Conservation (phyloP, 352 stramenopile genomes). For the Phytophthora brassicae region DNA sequence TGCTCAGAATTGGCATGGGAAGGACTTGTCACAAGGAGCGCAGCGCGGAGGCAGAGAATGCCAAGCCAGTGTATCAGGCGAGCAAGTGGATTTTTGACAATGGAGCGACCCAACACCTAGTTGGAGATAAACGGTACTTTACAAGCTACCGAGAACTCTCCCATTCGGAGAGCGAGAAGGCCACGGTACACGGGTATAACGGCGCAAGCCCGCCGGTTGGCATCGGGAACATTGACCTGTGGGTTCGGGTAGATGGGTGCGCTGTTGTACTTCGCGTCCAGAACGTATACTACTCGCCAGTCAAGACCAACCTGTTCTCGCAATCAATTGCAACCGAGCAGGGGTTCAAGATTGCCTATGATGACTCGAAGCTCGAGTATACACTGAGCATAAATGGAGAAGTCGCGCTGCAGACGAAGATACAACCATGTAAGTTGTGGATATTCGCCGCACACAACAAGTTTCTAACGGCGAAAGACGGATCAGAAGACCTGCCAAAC, state of each 20-base stretch:
- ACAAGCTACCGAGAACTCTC: not conserved
- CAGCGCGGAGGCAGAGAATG: not conserved
- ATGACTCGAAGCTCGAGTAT: not conserved
- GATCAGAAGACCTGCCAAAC: not conserved
- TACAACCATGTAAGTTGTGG: constrained; percentile 3
- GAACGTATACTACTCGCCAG: constrained; percentile 6
- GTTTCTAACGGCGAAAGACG: not conserved
- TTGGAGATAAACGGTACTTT: constrained; percentile 12
- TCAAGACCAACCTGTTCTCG: constrained; percentile 4
- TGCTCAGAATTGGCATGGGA: not conserved
- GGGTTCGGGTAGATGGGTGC: not conserved
- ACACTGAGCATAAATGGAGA: constrained; percentile 1
- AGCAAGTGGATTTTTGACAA: constrained; percentile 8
- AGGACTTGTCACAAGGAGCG: not conserved
- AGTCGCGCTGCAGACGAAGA: not conserved
- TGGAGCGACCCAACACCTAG: constrained; percentile 1
- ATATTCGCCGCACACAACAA: constrained; percentile 7
- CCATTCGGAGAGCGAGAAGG: not conserved
- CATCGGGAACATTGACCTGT: constrained; percentile 2
- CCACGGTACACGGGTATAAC: constrained; percentile 3
- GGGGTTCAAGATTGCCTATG: constrained; percentile 2
- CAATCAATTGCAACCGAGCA: not conserved
- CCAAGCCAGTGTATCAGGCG: not conserved
- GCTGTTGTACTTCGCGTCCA: not conserved
- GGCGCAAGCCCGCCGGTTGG: not conserved